Base-by-base conservation (phyloP, 306 rosid genomes). In the Cucumis sativus region DNA sequence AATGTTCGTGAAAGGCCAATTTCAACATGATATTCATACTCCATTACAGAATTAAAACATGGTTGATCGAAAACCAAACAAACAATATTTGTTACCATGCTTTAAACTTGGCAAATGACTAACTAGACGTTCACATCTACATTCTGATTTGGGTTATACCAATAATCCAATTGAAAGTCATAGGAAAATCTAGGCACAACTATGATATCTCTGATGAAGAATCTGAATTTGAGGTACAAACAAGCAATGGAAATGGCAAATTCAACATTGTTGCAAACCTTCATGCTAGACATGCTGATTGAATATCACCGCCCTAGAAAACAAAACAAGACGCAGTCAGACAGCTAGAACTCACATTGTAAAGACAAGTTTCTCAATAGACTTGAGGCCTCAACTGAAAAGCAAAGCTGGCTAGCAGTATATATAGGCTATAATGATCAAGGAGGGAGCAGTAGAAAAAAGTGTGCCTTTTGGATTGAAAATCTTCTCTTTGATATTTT, bases 301-400 rank as follows among this genome's bases (percentile, higher is more conserved):
- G 60, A 49, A 71, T 71, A 28, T 71, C 76, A 71, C 76, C 76
- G 76, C 60, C 76, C 76, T 71, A 71, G 60, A 71, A 71, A 25
- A 71, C 43, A 71, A 71, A 71, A 71, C 52, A 49, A 54, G 60
- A 16, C 25, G 23, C 23, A 15, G 43, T 71, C 60, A 71, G 76
- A 47, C 59, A 70, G 76, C 76, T 23, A 47, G 59, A 70, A 45
- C 54, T 6, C 6, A 66, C 10, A 18, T 39, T 5, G 52, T 66
- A 17, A 39, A 5, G 23, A 11, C n/a, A 62, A 62, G 25, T 17
- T 65, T 23, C 25, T 23, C 49, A 16, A 43, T 12, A 14, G 23
- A 64, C 71, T 6, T 14, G 39, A 64, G 17, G 47, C 23, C 49
- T 64, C 7, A 16, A 14, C 43, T 35, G 14, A 33, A 64, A 37